A percentile compares a stretch with the other conserved stretches of the same genome.
These are phyloP conservation scores for Handroanthus guayacan DNA, from an alignment of 257 asterid species.

Conservation along the genomic window DNA sequence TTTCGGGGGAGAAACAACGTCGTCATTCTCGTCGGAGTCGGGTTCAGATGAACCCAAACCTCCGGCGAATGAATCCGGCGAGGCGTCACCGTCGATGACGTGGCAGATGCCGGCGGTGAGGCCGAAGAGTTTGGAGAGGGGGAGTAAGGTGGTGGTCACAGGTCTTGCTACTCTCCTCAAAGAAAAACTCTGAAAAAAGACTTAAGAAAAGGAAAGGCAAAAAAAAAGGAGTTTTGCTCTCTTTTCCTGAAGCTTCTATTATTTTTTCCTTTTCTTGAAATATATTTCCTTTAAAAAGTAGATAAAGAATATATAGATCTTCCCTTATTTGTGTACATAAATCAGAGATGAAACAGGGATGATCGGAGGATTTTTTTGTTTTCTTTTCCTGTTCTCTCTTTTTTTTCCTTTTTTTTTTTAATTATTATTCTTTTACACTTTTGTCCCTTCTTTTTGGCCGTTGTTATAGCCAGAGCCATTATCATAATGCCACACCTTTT, in stretches of 20 bases:
- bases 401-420: too few relatives aligned
- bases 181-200: constrained; percentile 53
- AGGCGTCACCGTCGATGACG: constrained; percentile 27
- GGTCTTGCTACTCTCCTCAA: constrained; percentile 84
- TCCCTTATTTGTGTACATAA: constrained; percentile 30
- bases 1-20: constrained; percentile 52
- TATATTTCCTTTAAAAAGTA: constrained; percentile 11
- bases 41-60: constrained; percentile 39
- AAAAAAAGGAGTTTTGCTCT: constrained; percentile 39
- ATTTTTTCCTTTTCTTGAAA: neutral
- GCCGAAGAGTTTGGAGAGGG: constrained; percentile 68
- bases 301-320: constrained; percentile 37
- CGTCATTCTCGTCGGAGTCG: constrained; percentile 19
- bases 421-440: neutral
- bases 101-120: constrained; percentile 76
- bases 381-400: neutral
- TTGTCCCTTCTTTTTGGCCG: neutral
- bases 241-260: constrained; percentile 30
- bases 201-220: neutral
- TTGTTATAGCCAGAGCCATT: neutral
- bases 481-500: neutral
- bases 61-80: constrained; percentile 41
- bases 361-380: constrained; percentile 32
- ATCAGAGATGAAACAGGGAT: neutral
- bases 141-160: constrained; percentile 68